These are phyloP conservation scores for Claviceps sp. DNA, from an alignment of 2,329 filamentous ascomycete genomes.

Conservation along the genomic window DNA sequence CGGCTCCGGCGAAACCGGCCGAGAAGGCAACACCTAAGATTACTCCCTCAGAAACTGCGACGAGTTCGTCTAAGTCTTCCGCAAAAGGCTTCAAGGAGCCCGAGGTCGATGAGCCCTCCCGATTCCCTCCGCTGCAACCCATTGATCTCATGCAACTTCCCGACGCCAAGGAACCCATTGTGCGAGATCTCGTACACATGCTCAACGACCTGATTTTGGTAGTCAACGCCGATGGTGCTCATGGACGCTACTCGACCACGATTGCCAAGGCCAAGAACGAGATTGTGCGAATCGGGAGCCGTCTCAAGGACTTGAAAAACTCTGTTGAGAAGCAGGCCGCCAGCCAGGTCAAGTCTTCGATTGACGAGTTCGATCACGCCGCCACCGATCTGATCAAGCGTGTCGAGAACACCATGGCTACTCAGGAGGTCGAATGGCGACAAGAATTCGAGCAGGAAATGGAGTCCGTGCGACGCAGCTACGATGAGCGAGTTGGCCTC, in stretches of 20 bases:
- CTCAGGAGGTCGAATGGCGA: conserved; percentile 72
- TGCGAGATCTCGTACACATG: conserved; percentile 88
- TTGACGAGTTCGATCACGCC: conserved; percentile 71
- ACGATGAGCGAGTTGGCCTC: conserved; percentile 65
- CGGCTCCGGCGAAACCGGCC: conserved; percentile 15
- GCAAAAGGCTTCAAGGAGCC: conserved; percentile 35
- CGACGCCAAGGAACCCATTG: conserved; percentile 69
- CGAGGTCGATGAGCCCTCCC: conserved; percentile 53
- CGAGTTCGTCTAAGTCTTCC: conserved; percentile 14
- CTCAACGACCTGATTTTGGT: conserved; percentile 92
- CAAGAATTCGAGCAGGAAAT: conserved; percentile 81
- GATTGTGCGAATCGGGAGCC: conserved; percentile 61
- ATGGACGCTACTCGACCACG: conserved; percentile 62
- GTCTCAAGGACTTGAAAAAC: conserved; percentile 62
- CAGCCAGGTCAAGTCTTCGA: conserved; percentile 56
- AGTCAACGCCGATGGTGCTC: conserved; percentile 74
- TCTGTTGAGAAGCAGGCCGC: conserved; percentile 59
- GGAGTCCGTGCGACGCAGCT: conserved; percentile 61
- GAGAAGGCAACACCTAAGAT: conserved; percentile 18
- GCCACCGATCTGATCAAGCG: conserved; percentile 77
- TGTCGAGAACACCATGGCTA: conserved; percentile 70
- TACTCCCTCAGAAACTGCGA: conserved; percentile 7
- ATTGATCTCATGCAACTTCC: conserved; percentile 69
- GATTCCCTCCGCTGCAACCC: conserved; percentile 47
- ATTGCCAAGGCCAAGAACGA: conserved; percentile 79